Base-by-base conservation (phyloP, 75 land plant genomes). In the Pseudotsuga menziesii region DNA sequence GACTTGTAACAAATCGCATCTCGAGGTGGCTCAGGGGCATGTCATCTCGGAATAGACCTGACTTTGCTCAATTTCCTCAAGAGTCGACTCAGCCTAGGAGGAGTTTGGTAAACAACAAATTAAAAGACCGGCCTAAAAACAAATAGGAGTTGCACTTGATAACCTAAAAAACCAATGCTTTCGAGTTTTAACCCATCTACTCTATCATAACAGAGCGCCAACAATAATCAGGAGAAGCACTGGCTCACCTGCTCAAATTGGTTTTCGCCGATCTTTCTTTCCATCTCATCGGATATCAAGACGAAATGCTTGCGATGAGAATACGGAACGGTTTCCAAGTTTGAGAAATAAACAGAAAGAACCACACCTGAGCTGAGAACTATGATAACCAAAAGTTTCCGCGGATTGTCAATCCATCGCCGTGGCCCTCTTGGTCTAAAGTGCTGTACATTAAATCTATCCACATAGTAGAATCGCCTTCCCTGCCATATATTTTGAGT, bases 261-360 rank as follows among this genome's bases (percentile, higher is more conserved):
- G 32, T 52, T 11, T 73, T 97, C 99, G 1, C 98, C 99, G 35
- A 97, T 54, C 80, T 75, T 66, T 29, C 61, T 82, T 82, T 97
- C 99, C 72, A 85, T 16, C 14, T 59, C 48, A 57, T 78, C 84
- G 16, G 95, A 88, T 69, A 97, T 71, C 54, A 97, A 87, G 56
- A 97, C 90, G 58, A 97, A 89, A 83, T 97, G 99, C 58, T 79
- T 87, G 74, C 99, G 82, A 57, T 95, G 89, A 6, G 98, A 90
- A 76, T 97, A 97, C 2, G 99, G 99, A 9, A 97, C 86, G 11
- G 90, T 85, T 83, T 97, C 96, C 64, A 89, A 72, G 82, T 91
- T 84, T 29, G 92, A 90, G 60, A 52, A 88, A 78, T 93, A 95
- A 11, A 95, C 59, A 36, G 86, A 79, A 63, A 85, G 64, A 12